Percentiles rank a stretch among this genome's conserved stretches.
Conservation (phyloP, 2,329 filamentous ascomycete genomes). For the Cladophialophora yegresii region DNA sequence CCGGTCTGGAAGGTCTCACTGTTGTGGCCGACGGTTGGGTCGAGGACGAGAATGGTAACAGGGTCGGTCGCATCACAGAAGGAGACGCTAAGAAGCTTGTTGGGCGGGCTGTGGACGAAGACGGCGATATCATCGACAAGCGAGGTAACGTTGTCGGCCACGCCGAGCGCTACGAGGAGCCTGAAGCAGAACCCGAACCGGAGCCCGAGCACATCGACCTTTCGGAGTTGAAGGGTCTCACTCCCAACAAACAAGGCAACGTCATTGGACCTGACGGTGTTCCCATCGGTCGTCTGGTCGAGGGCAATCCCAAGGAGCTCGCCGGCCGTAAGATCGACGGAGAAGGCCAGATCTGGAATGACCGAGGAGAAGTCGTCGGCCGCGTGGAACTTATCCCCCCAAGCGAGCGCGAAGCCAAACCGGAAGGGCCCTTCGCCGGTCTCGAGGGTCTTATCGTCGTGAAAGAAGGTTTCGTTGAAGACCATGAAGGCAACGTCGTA, state of each 20-base stretch:
- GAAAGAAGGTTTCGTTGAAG: slow-evolving; percentile 64
- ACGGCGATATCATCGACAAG: slow-evolving; percentile 64
- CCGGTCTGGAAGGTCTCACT: slow-evolving; percentile 51
- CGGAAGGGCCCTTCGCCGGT: slow-evolving; percentile 61
- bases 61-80: slow-evolving; percentile 56
- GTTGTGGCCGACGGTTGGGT: slow-evolving; percentile 53
- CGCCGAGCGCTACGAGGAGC: slow-evolving; percentile 56
- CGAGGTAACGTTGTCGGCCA: slow-evolving; percentile 64
- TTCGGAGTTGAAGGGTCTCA: slow-evolving; percentile 56
- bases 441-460: slow-evolving; percentile 59
- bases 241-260: slow-evolving; percentile 61
- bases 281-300: slow-evolving; percentile 58
- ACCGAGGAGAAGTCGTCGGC: slow-evolving; percentile 59
- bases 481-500: slow-evolving; percentile 76
- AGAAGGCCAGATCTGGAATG: slow-evolving; percentile 59
- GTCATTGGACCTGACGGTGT: slow-evolving; percentile 57
- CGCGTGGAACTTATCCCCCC: slow-evolving; percentile 61
- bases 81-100: slow-evolving; percentile 62
- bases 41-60: slow-evolving; percentile 51
- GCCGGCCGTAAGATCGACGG: slow-evolving; percentile 58
- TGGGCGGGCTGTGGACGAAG: slow-evolving; percentile 62
- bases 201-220: slow-evolving; percentile 52
- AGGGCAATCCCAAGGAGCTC: slow-evolving; percentile 59
- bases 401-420: slow-evolving; percentile 56
- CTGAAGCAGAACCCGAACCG: slow-evolving; percentile 51